Evolutionary conservation across 345 rosid genomes (phyloP).

Genomic region (Populus pruinosa): DNA sequence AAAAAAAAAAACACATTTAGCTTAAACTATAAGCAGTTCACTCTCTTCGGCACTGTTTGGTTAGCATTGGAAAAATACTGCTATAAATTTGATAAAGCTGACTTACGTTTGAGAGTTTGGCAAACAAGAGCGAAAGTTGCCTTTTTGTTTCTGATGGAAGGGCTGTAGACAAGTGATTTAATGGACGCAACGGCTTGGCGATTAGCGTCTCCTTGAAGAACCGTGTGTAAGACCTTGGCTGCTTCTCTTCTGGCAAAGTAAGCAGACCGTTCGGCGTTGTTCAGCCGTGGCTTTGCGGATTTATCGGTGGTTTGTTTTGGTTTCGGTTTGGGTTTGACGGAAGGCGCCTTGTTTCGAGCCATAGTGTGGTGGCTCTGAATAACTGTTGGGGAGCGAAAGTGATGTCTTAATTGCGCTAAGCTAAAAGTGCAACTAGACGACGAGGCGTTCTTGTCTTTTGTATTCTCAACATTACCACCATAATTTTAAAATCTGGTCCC

Average conservation of each 20-base stretch:
- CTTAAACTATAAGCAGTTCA: no score
- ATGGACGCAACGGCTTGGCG: conserved; percentile 76
- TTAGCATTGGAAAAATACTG: not conserved
- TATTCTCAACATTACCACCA: no score
- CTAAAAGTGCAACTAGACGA: no score
- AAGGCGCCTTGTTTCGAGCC: conserved; percentile 4
- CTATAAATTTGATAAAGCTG: not conserved
- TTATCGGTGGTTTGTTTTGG: conserved; percentile 9
- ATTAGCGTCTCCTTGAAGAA: conserved; percentile 75
- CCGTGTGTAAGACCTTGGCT: conserved; percentile 57
- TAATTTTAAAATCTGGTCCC: no score
- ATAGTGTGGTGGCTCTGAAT: not conserved
- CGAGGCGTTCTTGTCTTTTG: no score
- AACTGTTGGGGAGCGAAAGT: not conserved
- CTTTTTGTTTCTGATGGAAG: conserved; percentile 71
- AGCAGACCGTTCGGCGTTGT: conserved; percentile 37
- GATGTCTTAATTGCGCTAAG: no score
- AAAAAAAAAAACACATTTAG: not conserved
- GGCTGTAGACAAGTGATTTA: conserved; percentile 77
- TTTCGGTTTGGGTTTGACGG: not conserved
- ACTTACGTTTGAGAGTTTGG: conserved; percentile 81
- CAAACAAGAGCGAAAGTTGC: conserved; percentile 92
- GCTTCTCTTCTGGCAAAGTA: conserved; percentile 85
- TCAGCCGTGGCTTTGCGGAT: conserved; percentile 9
- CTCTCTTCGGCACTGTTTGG: no score